phyloP scores from a whole-genome alignment of 805 yeast species.

The Torulaspora gathmanii region DNA sequence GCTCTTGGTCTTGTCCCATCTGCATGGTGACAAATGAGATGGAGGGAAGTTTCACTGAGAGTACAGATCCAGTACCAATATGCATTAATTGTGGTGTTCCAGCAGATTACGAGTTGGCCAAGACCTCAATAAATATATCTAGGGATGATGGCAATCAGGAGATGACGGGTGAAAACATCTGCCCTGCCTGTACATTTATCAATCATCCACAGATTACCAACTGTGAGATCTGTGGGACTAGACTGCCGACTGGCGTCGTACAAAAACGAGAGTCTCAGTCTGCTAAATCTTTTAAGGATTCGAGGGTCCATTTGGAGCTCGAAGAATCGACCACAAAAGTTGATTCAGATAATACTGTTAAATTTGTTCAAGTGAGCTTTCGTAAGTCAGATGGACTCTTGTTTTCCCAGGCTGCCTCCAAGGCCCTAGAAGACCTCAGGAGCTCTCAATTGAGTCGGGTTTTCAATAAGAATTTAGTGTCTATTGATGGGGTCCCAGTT shows the following conservation, averaged over 20 bases:
- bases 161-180: slow-evolving; percentile 25
- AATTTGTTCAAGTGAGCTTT: slow-evolving; percentile 64
- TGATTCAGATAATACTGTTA: slow-evolving; percentile 14
- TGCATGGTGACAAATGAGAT: slow-evolving; percentile 45
- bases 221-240: slow-evolving; percentile 86
- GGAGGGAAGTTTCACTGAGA: slow-evolving; percentile 19
- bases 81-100: slow-evolving; percentile 64
- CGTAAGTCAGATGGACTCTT: slow-evolving; percentile 60
- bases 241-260: slow-evolving; percentile 31
- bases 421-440: slow-evolving; percentile 44
- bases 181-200: slow-evolving; percentile 67
- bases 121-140: slow-evolving; percentile 27
- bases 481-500: slow-evolving; percentile 32
- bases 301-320: slow-evolving; percentile 30
- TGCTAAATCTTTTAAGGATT: slow-evolving; percentile 31
- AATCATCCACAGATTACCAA: slow-evolving; percentile 73
- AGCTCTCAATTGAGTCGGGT: slow-evolving; percentile 40
- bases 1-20: slow-evolving; percentile 79
- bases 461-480: slow-evolving; percentile 32
- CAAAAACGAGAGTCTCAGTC: slow-evolving; percentile 21
- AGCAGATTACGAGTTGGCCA: slow-evolving; percentile 38
- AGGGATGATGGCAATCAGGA: background rate
- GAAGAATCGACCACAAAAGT: slow-evolving; percentile 32
- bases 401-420: slow-evolving; percentile 46
- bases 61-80: slow-evolving; percentile 36